These are phyloP conservation scores for Bryoglossum gracile DNA, from an alignment of 495 filamentous ascomycete species.

Conservation along the genomic window DNA sequence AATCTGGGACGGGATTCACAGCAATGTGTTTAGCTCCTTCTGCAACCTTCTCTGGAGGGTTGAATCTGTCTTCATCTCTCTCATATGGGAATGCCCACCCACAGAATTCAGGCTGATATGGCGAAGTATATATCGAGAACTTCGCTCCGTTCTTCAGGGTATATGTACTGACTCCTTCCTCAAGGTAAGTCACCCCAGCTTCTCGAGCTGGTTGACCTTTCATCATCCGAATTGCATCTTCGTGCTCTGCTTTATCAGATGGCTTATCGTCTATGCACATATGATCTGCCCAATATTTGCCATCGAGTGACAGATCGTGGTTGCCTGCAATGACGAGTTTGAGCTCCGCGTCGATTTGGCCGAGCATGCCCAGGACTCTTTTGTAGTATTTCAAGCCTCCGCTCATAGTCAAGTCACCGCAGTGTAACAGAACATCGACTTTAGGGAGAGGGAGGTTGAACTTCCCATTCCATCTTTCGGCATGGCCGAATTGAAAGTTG, in stretches of 20 bases:
- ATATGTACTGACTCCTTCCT: conserved; percentile 57
- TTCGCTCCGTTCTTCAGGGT: conserved; percentile 47
- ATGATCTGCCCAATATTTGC: conserved; percentile 31
- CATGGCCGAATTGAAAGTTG: conserved; percentile 27
- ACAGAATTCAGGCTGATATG: conserved; percentile 57
- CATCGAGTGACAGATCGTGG: conserved; percentile 69
- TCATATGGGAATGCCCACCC: conserved; percentile 59
- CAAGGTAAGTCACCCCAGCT: conserved; percentile 54
- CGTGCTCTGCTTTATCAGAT: conserved; percentile 19
- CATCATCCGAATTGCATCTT: conserved; percentile 28
- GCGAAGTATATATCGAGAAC: conserved; percentile 64
- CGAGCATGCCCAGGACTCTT: conserved; percentile 45
- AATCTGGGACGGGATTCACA: conserved; percentile 34
- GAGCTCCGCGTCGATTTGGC: conserved; percentile 50
- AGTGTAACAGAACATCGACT: conserved; percentile 63
- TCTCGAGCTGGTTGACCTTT: conserved; percentile 39
- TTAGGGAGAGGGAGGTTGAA: conserved; percentile 34
- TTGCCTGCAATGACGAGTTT: conserved; percentile 80
- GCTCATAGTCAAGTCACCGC: conserved; percentile 63
- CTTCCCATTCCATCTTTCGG: conserved; percentile 9
- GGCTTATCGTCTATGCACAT: neutral
- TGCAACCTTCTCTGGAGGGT: conserved; percentile 22
- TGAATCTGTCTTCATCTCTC: conserved; percentile 38
- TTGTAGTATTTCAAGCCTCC: conserved; percentile 51
- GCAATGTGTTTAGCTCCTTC: conserved; percentile 29